Conservation (phyloP, 179 eudicot genomes). For the Spinacia oleracea region DNA sequence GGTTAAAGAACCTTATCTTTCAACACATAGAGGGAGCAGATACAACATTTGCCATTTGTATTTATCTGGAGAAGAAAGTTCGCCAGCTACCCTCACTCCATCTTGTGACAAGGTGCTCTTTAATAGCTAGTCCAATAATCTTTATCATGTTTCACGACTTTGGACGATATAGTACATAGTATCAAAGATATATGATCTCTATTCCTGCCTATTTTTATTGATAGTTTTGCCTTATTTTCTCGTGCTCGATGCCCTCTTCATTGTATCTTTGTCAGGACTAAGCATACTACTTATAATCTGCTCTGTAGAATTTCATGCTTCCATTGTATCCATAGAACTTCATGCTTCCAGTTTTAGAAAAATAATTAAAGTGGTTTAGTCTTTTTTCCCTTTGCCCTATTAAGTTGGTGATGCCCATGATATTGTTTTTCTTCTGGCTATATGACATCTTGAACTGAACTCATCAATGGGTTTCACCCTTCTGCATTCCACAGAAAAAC, state of each 20-base stretch:
- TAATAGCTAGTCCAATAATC: conserved; percentile 7
- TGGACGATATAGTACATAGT: conserved; percentile 2
- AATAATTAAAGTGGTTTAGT: background rate
- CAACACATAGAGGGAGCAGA: conserved; percentile 34
- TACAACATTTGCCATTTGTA: conserved; percentile 43
- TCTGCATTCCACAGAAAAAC: background rate
- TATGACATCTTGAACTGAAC: background rate
- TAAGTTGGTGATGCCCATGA: background rate
- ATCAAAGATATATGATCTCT: background rate
- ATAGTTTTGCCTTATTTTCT: background rate
- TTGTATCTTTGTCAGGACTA: background rate
- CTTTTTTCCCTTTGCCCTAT: background rate
- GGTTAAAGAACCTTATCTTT: conserved; percentile 23
- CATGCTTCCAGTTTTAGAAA: background rate
- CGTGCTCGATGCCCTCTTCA: background rate
- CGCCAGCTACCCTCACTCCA: conserved; percentile 39
- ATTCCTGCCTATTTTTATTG: conserved; percentile 1
- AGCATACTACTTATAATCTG: background rate
- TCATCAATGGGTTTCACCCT: background rate
- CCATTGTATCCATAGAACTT: background rate
- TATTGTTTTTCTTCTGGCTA: background rate
- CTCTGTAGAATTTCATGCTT: background rate
- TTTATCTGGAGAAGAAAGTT: conserved; percentile 61
- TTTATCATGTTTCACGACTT: conserved; percentile 5
- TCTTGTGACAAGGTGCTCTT: conserved; percentile 49